Conservation (phyloP, 352 stramenopile genomes). For the Globisporangium recalcitrans region DNA sequence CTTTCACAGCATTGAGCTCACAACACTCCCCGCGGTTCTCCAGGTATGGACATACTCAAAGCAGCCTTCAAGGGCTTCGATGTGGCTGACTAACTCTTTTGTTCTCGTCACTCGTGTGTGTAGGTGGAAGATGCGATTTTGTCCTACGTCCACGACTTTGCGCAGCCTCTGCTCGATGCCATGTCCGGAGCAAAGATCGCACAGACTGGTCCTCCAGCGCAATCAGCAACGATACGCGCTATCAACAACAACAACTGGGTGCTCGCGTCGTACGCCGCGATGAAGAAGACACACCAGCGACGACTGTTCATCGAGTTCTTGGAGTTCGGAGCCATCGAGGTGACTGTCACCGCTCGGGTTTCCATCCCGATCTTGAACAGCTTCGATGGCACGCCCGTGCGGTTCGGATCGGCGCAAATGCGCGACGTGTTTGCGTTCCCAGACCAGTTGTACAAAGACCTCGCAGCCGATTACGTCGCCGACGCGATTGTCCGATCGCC, state of each 20-base stretch:
- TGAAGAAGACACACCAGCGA: slow-evolving; percentile 35
- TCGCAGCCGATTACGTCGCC: slow-evolving; percentile 77
- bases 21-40: slow-evolving; percentile 46
- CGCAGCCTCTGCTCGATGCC: slow-evolving; percentile 36
- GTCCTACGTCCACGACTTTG: slow-evolving; percentile 37
- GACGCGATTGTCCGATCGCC: slow-evolving; percentile 76
- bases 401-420: slow-evolving; percentile 50
- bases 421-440: slow-evolving; percentile 66
- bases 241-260: slow-evolving; percentile 1
- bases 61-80: background rate
- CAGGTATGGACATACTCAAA: slow-evolving; percentile 36
- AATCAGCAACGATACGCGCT: background rate
- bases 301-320: slow-evolving; percentile 64
- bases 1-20: slow-evolving; percentile 64
- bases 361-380: slow-evolving; percentile 76
- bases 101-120: background rate
- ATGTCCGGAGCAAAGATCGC: slow-evolving; percentile 11
- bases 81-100: background rate
- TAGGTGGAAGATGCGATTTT: slow-evolving; percentile 62
- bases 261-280: slow-evolving; percentile 13
- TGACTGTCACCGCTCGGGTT: slow-evolving; percentile 75
- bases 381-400: slow-evolving; percentile 71
- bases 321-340: slow-evolving; percentile 43
- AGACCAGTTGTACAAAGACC: slow-evolving; percentile 77
- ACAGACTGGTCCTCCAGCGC: no score